Conservation (phyloP, 2,329 filamentous ascomycete genomes). For the Fusarium coicis region DNA sequence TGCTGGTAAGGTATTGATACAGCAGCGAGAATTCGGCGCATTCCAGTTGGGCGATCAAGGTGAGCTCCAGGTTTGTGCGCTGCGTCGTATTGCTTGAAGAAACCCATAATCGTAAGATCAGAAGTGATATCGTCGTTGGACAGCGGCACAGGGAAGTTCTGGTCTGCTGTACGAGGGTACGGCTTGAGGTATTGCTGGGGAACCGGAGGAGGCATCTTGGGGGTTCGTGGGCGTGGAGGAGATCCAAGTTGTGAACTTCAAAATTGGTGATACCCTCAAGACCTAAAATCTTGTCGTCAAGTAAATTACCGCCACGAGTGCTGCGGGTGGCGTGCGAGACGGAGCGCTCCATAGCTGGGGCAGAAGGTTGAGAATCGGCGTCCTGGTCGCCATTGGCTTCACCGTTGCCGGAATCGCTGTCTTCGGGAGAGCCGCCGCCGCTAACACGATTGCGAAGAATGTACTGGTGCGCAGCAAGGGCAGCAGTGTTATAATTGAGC, state of each 20-base stretch:
- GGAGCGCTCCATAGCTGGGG: constrained; percentile 70
- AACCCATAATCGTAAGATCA: constrained; percentile 68
- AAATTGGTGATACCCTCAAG: constrained; percentile 70
- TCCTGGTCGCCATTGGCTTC: constrained; percentile 63
- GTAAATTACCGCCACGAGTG: constrained; percentile 66
- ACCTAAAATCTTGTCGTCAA: constrained; percentile 68
- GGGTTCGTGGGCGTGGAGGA: constrained; percentile 65
- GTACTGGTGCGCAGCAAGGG: constrained; percentile 70
- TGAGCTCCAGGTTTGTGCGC: constrained; percentile 65
- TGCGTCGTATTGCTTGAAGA: constrained; percentile 66
- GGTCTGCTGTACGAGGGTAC: constrained; percentile 64
- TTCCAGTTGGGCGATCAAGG: constrained; percentile 64
- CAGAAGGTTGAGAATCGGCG: constrained; percentile 58
- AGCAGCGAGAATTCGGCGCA: constrained; percentile 66
- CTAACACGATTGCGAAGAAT: constrained; percentile 67
- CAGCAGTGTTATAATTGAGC: constrained; percentile 72
- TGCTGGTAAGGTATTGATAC: constrained; percentile 61
- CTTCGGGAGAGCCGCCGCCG: constrained; percentile 62
- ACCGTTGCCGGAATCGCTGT: constrained; percentile 64
- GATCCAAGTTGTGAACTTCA: constrained; percentile 67
- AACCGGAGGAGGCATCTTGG: constrained; percentile 67
- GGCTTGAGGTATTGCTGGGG: constrained; percentile 69
- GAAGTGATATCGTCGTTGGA: constrained; percentile 63
- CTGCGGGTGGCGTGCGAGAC: constrained; percentile 73
- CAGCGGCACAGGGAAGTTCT: constrained; percentile 65